phyloP scores from a whole-genome alignment of 768 basidiomycete species.

The Lentinus brumalis region DNA sequence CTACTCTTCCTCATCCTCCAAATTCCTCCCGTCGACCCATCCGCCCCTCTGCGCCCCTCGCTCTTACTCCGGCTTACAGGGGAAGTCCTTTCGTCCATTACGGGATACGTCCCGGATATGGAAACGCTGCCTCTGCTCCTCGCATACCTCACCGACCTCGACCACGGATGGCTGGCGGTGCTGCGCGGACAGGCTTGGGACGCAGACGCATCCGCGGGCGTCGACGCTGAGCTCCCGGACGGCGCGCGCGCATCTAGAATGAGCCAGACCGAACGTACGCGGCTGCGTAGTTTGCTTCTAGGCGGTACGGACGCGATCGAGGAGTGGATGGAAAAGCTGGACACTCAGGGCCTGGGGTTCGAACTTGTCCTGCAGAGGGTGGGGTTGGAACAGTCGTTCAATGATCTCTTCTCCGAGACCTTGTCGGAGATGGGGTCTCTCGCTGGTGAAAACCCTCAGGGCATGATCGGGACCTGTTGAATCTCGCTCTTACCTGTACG shows the following conservation, averaged over 20 bases:
- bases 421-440: conserved; percentile 61
- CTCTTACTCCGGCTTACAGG: conserved; percentile 74
- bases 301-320: conserved; percentile 61
- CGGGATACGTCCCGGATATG: conserved; percentile 56
- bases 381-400: conserved; percentile 62
- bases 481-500: background rate
- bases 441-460: conserved; percentile 27
- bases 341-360: conserved; percentile 26
- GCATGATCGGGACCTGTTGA: conserved; percentile 31
- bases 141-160: conserved; percentile 72
- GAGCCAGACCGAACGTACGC: conserved; percentile 71
- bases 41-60: conserved; percentile 63
- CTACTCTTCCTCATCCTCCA: conserved; percentile 67
- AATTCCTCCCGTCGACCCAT: conserved; percentile 74
- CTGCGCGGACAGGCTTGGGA: conserved; percentile 71
- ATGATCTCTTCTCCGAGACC: conserved; percentile 63
- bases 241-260: conserved; percentile 47
- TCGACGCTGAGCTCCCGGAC: conserved; percentile 44
- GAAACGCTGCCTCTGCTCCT: conserved; percentile 53
- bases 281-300: conserved; percentile 68
- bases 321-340: conserved; percentile 58
- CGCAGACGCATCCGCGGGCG: conserved; percentile 41
- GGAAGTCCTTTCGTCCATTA: conserved; percentile 60
- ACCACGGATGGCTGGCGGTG: conserved; percentile 72
- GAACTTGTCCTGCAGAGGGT: conserved; percentile 46